These are phyloP conservation scores for Scutellaria barbata DNA, from an alignment of 257 asterid genomes.

Conservation along the genomic window DNA sequence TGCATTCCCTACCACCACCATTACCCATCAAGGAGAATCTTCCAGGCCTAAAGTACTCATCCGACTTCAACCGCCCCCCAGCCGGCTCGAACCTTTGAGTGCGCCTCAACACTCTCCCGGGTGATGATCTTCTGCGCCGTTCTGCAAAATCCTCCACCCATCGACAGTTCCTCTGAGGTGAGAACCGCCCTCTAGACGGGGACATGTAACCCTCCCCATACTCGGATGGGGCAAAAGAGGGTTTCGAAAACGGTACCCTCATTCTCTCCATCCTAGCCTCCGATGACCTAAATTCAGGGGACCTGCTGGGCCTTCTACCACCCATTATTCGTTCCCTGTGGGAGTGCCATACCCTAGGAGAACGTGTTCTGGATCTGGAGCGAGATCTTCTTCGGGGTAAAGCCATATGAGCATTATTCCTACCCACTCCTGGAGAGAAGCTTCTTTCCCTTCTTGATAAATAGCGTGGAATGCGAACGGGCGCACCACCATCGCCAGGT, in stretches of 20 bases:
- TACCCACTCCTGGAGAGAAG: constrained; percentile 56
- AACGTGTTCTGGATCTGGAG: constrained; percentile 82
- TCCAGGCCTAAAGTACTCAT: constrained; percentile 48
- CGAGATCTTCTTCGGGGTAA: constrained; percentile 59
- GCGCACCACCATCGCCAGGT: constrained; percentile 44
- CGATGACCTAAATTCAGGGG: constrained; percentile 73
- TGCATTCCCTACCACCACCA: constrained; percentile 35
- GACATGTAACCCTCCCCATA: constrained; percentile 56
- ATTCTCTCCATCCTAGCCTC: constrained; percentile 58
- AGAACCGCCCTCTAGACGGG: constrained; percentile 58
- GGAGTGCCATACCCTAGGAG: constrained; percentile 71
- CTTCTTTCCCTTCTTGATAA: constrained; percentile 55
- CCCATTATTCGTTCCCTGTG: constrained; percentile 53
- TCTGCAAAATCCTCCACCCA: constrained; percentile 58
- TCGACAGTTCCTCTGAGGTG: constrained; percentile 53
- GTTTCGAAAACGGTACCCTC: constrained; percentile 55
- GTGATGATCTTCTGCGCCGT: constrained; percentile 67
- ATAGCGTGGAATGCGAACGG: constrained; percentile 50
- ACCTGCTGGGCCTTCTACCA: constrained; percentile 55
- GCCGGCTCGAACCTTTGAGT: constrained; percentile 48
- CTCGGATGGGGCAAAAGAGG: constrained; percentile 53
- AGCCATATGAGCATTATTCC: constrained; percentile 39
- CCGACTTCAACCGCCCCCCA: constrained; percentile 55
- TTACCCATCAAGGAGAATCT: constrained; percentile 45
- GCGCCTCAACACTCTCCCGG: constrained; percentile 50